A percentile compares a stretch with the other conserved stretches of the same genome.
phyloP scores from a whole-genome alignment of 495 filamentous ascomycete species.

The Tuber magnatum region DNA sequence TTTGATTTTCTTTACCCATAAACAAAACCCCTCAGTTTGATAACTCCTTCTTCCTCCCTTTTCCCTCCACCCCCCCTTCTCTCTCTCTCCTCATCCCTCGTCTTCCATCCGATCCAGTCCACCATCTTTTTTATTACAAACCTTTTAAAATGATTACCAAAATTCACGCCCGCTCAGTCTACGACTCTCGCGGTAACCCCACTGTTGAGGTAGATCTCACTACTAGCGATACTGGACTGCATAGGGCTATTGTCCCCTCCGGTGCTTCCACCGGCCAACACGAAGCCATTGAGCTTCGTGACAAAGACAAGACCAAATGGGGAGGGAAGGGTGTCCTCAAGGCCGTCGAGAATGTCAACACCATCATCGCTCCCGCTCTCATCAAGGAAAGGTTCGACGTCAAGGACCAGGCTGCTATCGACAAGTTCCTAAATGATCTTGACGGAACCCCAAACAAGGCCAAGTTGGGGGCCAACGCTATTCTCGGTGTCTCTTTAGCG shows the following conservation, averaged over 20 bases:
- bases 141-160: constrained; percentile 87
- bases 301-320: constrained; percentile 97
- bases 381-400: constrained; percentile 92
- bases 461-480: constrained; percentile 96
- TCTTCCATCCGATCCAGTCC: background rate
- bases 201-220: constrained; percentile 81
- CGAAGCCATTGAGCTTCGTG: constrained; percentile 97
- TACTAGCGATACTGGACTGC: constrained; percentile 81
- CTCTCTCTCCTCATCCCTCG: background rate
- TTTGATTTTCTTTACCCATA: constrained; percentile 27
- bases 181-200: constrained; percentile 84
- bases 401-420: constrained; percentile 90
- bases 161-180: constrained; percentile 97
- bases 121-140: background rate
- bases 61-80: background rate
- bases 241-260: constrained; percentile 97
- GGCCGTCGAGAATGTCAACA: constrained; percentile 95
- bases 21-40: constrained; percentile 14
- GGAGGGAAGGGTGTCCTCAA: constrained; percentile 92
- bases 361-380: constrained; percentile 77
- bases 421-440: constrained; percentile 90
- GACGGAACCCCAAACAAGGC: constrained; percentile 97
- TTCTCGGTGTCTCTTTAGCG: constrained; percentile 91
- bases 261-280: constrained; percentile 97
- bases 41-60: background rate